These are phyloP conservation scores for Globisporangium polare DNA, from an alignment of 352 stramenopile species.

Conservation along the genomic window DNA sequence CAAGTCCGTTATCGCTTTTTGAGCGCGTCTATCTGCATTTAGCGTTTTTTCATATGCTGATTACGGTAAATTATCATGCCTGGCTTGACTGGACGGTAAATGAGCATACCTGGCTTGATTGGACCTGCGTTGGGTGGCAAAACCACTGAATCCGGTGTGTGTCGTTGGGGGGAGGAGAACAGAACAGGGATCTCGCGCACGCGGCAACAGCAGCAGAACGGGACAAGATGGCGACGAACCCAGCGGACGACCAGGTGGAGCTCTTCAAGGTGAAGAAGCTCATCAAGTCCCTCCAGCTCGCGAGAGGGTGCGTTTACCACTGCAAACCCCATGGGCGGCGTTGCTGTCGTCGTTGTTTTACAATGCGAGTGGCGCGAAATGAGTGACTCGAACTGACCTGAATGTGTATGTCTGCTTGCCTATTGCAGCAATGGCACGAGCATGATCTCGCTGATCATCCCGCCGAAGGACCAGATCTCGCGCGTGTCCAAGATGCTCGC, in stretches of 20 bases:
- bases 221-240: constrained; percentile 26
- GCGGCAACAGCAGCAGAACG: constrained; percentile 3
- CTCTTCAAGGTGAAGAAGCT: constrained; percentile 99
- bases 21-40: too few species aligned
- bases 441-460: constrained; percentile 99
- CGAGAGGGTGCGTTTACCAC: constrained; percentile 56
- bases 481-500: constrained; percentile 98
- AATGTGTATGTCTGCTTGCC: not conserved
- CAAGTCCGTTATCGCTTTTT: too few species aligned
- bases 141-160: constrained; percentile 14
- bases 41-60: not conserved
- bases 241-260: constrained; percentile 94
- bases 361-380: not conserved
- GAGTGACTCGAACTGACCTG: not conserved
- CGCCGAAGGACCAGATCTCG: constrained; percentile 97
- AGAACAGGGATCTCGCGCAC: constrained; percentile 6
- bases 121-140: constrained; percentile 10
- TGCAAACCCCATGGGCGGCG: not conserved
- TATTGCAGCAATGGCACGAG: constrained; percentile 95
- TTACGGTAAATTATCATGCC: not conserved
- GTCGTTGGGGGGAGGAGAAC: constrained; percentile 13
- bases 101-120: constrained; percentile 6
- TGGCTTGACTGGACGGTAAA: constrained; percentile 11
- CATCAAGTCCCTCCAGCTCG: constrained; percentile 96
- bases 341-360: not conserved